These are phyloP conservation scores for Hippophae tibetana DNA, from an alignment of 306 rosid species.

Conservation along the genomic window DNA sequence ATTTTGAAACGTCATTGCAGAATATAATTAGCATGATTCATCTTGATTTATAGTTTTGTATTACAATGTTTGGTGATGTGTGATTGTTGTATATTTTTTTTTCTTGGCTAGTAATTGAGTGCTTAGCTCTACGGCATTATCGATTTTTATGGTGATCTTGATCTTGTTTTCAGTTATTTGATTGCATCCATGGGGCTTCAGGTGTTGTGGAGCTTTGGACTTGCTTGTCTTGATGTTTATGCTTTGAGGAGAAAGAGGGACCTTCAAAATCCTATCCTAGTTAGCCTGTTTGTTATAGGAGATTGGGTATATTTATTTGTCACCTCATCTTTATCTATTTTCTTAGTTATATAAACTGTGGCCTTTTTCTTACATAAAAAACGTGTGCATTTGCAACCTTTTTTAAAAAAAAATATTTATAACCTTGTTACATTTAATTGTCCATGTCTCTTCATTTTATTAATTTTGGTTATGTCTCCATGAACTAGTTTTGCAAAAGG, in stretches of 20 bases:
- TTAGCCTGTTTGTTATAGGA: constrained; percentile 91
- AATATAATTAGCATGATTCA: no score
- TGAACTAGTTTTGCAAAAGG: neutral
- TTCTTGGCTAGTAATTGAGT: no score
- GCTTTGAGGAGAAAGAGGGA: constrained; percentile 78
- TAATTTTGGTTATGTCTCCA: neutral
- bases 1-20: no score
- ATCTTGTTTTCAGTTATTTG: constrained; percentile 57
- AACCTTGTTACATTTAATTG: neutral
- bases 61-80: no score
- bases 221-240: constrained; percentile 88
- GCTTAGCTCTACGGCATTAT: no score
- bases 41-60: no score
- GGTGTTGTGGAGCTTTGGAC: constrained; percentile 94
- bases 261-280: constrained; percentile 79
- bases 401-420: no score
- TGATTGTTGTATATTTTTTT: no score
- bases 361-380: no score
- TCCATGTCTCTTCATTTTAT: neutral
- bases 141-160: constrained; percentile 9
- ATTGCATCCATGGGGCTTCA: constrained; percentile 99
- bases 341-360: neutral
- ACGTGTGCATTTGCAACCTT: no score
- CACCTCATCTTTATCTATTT: constrained; percentile 1
- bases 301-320: constrained; percentile 67